Conservation (phyloP, 2,329 filamentous ascomycete species). For the Trematosphaeria pertusa region DNA sequence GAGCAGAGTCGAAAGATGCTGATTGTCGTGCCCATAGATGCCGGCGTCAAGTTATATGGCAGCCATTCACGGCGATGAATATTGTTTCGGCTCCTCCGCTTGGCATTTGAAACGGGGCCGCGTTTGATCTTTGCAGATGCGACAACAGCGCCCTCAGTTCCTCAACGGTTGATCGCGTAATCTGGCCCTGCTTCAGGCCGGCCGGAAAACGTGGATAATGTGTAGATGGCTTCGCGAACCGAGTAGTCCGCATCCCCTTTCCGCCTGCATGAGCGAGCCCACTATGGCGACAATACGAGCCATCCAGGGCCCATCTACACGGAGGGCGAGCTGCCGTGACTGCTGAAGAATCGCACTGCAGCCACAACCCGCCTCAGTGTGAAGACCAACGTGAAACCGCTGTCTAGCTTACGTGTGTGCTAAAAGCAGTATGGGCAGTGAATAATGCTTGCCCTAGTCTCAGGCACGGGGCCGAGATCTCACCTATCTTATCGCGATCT, state of each 20-base stretch:
- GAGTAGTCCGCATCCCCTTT: too few species aligned
- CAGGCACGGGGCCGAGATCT: background rate
- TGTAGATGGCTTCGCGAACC: background rate
- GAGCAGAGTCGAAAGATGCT: background rate
- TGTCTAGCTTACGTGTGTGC: too few species aligned
- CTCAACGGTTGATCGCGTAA: background rate
- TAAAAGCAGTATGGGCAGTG: too few species aligned
- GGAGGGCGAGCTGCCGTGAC: too few species aligned
- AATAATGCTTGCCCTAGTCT: too few species aligned
- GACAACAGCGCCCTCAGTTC: background rate
- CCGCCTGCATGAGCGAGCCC: background rate
- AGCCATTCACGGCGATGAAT: background rate
- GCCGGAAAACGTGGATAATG: background rate
- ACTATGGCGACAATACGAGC: background rate
- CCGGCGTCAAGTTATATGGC: background rate
- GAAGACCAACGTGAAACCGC: too few species aligned
- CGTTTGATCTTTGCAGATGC: slow-evolving; percentile 1
- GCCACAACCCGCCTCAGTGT: too few species aligned
- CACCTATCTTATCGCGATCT: background rate
- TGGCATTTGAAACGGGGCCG: slow-evolving; percentile 1
- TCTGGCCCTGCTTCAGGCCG: background rate
- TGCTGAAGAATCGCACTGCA: too few species aligned
- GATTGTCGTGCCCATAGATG: background rate
- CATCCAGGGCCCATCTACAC: too few species aligned
- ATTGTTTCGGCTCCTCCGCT: slow-evolving; percentile 10